Evolutionary conservation across 2,329 filamentous ascomycete genomes (phyloP), one percentile per base, ranked within the genome.

Genomic region (Acephala macrosclerotiorum): DNA sequence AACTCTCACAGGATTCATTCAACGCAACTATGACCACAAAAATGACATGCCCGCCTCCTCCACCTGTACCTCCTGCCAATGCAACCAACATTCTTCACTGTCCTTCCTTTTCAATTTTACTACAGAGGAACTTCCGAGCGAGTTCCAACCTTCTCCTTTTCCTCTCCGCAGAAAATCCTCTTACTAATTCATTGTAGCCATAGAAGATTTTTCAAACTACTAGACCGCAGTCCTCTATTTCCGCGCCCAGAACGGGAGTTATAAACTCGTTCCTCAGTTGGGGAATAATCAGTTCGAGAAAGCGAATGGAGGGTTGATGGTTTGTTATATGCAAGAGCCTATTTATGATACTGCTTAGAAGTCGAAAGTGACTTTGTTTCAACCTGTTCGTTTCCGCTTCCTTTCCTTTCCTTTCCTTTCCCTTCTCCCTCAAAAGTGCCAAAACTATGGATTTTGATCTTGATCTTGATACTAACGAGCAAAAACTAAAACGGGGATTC

Each of bases 321-420:
- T 80, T 7, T 79, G 79, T 68, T 79, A 79, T 8, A 62, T 62
- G 67, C 67, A 69, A 29, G 65, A 67, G 36, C 51, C 63, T 71
- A 66, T 35, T 73, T 76, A 45, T 72, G 74, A 74, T 68, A 70
- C 70, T 64, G 33, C 29, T 22, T 59, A 74, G 56, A 68, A 64
- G 18, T 61, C 75, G n/a, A 81, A 81, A 63, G 78, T 80, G n/a
- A 81, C 79, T 3, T 79, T 78, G 8, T 81, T 80, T 68, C 78
- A 80, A 65, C 77, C 49, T 60, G 80, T 65, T 35, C 79, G 7
- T 81, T 80, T 2, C 33, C 18, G 3, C n/a, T 7, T n/a, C 7
- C n/a, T n/a, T n/a, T n/a, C n/a, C n/a, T n/a, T n/a, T n/a, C n/a
- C n/a, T n/a, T n/a, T n/a, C n/a, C n/a, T n/a, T n/a, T n/a, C n/a